These are phyloP conservation scores for Brasenia schreberi DNA, from an alignment of 164 flowering plant species.

Conservation along the genomic window DNA sequence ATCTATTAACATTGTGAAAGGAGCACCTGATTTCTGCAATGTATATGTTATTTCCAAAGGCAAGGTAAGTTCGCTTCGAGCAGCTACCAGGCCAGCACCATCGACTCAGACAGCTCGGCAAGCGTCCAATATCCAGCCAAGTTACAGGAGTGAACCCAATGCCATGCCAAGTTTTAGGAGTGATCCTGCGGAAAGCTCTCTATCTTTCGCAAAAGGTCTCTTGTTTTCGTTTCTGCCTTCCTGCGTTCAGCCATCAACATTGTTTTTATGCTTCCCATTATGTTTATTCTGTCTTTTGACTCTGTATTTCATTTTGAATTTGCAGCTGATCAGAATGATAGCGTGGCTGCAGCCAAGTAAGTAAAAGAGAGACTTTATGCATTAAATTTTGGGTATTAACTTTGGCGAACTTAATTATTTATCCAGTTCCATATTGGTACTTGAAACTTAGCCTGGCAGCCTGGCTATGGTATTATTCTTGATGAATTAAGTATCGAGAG, in stretches of 20 bases:
- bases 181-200: neutral
- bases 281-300: neutral
- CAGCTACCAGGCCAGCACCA: slow-evolving; percentile 38
- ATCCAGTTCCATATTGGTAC: too few relatives aligned
- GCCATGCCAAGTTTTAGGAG: neutral
- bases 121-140: neutral
- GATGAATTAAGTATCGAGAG: neutral
- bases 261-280: neutral
- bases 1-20: slow-evolving; percentile 33
- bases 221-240: neutral
- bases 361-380: neutral
- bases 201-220: neutral
- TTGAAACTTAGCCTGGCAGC: neutral
- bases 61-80: slow-evolving; percentile 34
- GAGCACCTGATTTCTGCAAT: slow-evolving; percentile 66
- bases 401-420: too few relatives aligned
- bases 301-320: neutral
- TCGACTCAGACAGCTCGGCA: neutral
- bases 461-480: neutral
- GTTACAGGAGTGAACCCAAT: neutral
- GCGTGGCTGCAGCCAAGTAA: slow-evolving; percentile 3
- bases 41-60: slow-evolving; percentile 61
- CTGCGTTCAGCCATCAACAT: neutral
- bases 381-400: too few relatives aligned
- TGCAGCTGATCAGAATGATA: slow-evolving; percentile 1